Percentiles rank a stretch among this genome's conserved stretches.
These are phyloP conservation scores for Arabis hirsuta DNA, from an alignment of 345 rosid species.

Conservation along the genomic window DNA sequence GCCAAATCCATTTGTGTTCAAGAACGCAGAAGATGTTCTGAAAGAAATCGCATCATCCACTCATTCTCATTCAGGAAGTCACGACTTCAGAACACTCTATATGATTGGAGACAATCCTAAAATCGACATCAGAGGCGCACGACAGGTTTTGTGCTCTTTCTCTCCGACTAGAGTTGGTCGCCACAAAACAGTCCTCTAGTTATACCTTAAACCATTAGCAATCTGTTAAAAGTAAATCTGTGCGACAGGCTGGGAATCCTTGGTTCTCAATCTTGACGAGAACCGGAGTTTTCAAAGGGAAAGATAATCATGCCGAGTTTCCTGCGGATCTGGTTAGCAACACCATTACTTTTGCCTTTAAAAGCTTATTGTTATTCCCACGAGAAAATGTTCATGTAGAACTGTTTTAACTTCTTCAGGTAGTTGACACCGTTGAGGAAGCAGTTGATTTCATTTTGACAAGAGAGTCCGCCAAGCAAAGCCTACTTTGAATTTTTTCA, in stretches of 20 bases:
- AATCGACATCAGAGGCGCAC: conserved; percentile 76
- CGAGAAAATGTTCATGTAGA: neutral
- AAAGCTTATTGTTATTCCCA: neutral
- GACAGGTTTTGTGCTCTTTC: conserved; percentile 51
- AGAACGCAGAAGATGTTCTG: conserved; percentile 63
- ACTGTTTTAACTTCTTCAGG: conserved; percentile 51
- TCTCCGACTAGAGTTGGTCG: neutral
- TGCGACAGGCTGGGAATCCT: conserved; percentile 70
- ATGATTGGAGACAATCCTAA: conserved; percentile 91
- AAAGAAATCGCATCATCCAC: conserved; percentile 52
- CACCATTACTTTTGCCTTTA: neutral
- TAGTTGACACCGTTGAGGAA: conserved; percentile 78
- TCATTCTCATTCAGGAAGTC: conserved; percentile 34
- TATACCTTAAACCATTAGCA: conserved; percentile 9
- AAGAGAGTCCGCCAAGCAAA: conserved; percentile 47
- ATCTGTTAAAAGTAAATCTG: conserved; percentile 13
- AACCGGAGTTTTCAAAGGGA: conserved; percentile 85
- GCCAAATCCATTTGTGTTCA: conserved; percentile 79
- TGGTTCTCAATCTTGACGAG: conserved; percentile 94
- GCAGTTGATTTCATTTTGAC: conserved; percentile 71
- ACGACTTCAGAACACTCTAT: conserved; percentile 61
- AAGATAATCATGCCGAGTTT: conserved; percentile 57
- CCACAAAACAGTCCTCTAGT: conserved; percentile 11
- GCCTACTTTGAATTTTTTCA: neutral
- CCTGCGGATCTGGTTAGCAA: conserved; percentile 70